phyloP scores from a whole-genome alignment of 2,329 filamentous ascomycete genomes.

The Claviceps sp. region DNA sequence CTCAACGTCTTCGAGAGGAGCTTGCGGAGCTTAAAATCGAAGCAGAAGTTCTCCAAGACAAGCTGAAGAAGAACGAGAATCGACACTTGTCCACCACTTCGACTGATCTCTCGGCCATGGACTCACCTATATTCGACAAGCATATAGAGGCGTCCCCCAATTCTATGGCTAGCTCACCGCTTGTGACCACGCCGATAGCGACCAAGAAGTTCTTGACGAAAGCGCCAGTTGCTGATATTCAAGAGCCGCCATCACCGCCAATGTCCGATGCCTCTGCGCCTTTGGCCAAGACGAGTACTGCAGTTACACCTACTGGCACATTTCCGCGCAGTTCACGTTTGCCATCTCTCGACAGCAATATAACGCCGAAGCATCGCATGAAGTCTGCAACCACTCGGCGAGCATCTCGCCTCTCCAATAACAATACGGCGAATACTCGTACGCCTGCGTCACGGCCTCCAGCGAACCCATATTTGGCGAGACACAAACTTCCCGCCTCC shows the following conservation, averaged over 20 bases:
- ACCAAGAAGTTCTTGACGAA: slow-evolving; percentile 48
- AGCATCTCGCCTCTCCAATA: slow-evolving; percentile 29
- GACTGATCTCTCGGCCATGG: slow-evolving; percentile 48
- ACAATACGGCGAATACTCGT: slow-evolving; percentile 31
- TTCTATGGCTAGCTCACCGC: slow-evolving; percentile 82
- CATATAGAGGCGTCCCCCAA: slow-evolving; percentile 60
- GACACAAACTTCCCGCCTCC: slow-evolving; percentile 40
- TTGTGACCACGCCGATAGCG: slow-evolving; percentile 73
- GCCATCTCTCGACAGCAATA: slow-evolving; percentile 39
- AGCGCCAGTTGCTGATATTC: slow-evolving; percentile 47
- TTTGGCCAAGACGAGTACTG: slow-evolving; percentile 36
- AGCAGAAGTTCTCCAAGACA: slow-evolving; percentile 86
- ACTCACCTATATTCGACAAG: slow-evolving; percentile 60
- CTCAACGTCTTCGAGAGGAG: slow-evolving; percentile 80
- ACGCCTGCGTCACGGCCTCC: slow-evolving; percentile 30
- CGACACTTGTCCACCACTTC: slow-evolving; percentile 46
- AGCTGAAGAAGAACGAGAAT: slow-evolving; percentile 59
- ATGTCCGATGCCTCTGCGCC: slow-evolving; percentile 72
- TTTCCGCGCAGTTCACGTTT: slow-evolving; percentile 35
- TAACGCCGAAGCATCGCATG: slow-evolving; percentile 44
- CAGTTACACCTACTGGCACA: slow-evolving; percentile 19
- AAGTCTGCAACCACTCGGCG: slow-evolving; percentile 21
- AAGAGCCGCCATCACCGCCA: slow-evolving; percentile 84
- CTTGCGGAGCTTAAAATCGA: slow-evolving; percentile 89
- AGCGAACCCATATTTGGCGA: slow-evolving; percentile 42